Percentiles rank a stretch among this genome's conserved stretches.
Evolutionary conservation across 148 eudicot genomes (phyloP).

Genomic region (Nepenthes mirabilis): DNA sequence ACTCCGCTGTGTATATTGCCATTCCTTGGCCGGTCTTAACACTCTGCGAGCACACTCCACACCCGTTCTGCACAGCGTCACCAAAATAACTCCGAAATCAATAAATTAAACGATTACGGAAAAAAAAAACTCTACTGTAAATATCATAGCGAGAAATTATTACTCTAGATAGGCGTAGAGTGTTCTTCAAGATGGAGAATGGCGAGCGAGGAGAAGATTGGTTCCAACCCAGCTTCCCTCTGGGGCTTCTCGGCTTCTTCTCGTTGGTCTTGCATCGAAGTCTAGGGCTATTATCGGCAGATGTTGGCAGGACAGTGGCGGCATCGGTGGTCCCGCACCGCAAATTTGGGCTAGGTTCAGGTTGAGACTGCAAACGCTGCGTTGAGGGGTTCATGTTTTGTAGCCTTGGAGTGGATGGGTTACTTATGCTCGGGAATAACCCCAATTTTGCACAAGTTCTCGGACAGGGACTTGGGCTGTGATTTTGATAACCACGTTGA

Average conservation of each 20-base stretch:
- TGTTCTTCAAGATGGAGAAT: slow-evolving; percentile 57
- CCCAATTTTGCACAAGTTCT: slow-evolving; percentile 28
- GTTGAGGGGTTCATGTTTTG: slow-evolving; percentile 8
- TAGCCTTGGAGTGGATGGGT: slow-evolving; percentile 50
- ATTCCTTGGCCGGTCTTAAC: slow-evolving; percentile 59
- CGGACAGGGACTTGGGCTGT: slow-evolving; percentile 16
- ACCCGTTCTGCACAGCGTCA: slow-evolving; percentile 37
- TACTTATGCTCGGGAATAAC: slow-evolving; percentile 33
- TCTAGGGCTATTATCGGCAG: slow-evolving; percentile 16
- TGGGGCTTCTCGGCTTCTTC: slow-evolving; percentile 16
- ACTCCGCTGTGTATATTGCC: slow-evolving; percentile 83
- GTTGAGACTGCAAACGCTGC: too few relatives aligned
- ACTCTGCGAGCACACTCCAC: slow-evolving; percentile 76
- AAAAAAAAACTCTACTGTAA: not conserved
- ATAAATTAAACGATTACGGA: not conserved
- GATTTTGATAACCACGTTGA: not conserved
- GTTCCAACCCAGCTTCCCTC: slow-evolving; percentile 12
- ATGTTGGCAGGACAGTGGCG: not conserved
- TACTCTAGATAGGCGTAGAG: slow-evolving; percentile 58
- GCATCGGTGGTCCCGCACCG: slow-evolving; percentile 19
- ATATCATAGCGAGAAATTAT: slow-evolving; percentile 2
- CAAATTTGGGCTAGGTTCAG: not conserved
- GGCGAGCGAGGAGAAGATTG: slow-evolving; percentile 85
- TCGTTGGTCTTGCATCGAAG: slow-evolving; percentile 26
- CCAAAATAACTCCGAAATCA: not conserved